These are phyloP conservation scores for Pestalotiopsis sp. DNA, from an alignment of 2,329 filamentous ascomycete species.

Conservation along the genomic window DNA sequence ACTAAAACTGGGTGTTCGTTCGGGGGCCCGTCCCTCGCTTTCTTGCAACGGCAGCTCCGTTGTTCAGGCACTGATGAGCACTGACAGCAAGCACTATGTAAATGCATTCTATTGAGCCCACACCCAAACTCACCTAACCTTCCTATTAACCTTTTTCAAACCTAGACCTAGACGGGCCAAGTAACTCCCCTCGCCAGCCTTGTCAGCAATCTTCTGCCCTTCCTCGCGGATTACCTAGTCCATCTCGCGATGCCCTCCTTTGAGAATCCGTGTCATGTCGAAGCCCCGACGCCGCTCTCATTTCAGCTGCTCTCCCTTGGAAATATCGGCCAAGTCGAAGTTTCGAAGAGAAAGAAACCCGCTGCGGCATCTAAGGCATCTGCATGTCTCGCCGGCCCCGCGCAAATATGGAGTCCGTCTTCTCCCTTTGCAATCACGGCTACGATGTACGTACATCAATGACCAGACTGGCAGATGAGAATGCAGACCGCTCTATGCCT, in stretches of 20 bases:
- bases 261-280: not conserved
- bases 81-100: no score
- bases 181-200: no score
- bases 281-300: not conserved
- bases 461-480: not conserved
- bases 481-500: not conserved
- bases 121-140: not conserved
- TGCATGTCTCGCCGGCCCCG: not conserved
- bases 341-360: not conserved
- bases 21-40: not conserved
- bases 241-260: not conserved
- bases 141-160: not conserved
- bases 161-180: no score
- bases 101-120: not conserved
- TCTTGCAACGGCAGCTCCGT: not conserved
- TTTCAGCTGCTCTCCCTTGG: not conserved
- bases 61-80: no score
- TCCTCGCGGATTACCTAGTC: not conserved
- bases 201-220: not conserved
- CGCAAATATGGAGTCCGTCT: not conserved
- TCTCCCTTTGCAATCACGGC: not conserved
- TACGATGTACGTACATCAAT: not conserved
- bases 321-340: not conserved
- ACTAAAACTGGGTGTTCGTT: no score
- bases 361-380: not conserved